Percentiles rank a stretch among this genome's conserved stretches.
Evolutionary conservation across 768 basidiomycete species (phyloP).

Genomic region (Tylopilus subfusipes): DNA sequence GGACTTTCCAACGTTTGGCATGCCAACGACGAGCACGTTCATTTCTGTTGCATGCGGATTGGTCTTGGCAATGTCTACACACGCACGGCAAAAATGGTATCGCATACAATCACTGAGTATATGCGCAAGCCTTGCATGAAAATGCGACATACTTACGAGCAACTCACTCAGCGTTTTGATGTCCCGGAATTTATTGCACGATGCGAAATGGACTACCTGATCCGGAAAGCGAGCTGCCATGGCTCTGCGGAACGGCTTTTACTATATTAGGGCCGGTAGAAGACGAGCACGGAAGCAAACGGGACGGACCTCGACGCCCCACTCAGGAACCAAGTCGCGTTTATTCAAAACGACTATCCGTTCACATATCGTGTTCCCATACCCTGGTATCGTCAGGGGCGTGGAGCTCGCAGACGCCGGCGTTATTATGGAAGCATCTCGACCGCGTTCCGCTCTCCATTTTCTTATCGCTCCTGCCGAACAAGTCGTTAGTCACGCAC

Average conservation of each 20-base stretch:
- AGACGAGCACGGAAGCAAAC: slow-evolving; percentile 4
- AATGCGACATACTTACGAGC: slow-evolving; percentile 64
- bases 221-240: slow-evolving; percentile 70
- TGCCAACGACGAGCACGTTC: slow-evolving; percentile 92
- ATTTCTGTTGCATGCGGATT: slow-evolving; percentile 70
- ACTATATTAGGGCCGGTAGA: slow-evolving; percentile 11
- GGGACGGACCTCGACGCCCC: slow-evolving; percentile 74
- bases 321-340: slow-evolving; percentile 83
- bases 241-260: slow-evolving; percentile 68
- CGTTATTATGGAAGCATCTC: slow-evolving; percentile 42
- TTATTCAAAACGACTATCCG: slow-evolving; percentile 92
- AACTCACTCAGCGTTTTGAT: slow-evolving; percentile 60
- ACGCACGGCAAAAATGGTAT: background rate
- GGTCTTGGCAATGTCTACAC: slow-evolving; percentile 62
- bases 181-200: slow-evolving; percentile 64
- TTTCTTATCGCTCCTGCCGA: slow-evolving; percentile 56
- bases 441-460: slow-evolving; percentile 69
- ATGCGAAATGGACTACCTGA: slow-evolving; percentile 67
- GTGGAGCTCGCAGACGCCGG: slow-evolving; percentile 31
- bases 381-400: slow-evolving; percentile 11
- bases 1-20: slow-evolving; percentile 99
- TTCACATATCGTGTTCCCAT: slow-evolving; percentile 53
- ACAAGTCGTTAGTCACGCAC: slow-evolving; percentile 19
- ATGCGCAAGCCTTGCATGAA: background rate
- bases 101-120: background rate